Percentiles rank a stretch among this genome's conserved stretches.
These are phyloP conservation scores for Colletotrichum navitas DNA, from an alignment of 2,329 filamentous ascomycete species.

Conservation along the genomic window DNA sequence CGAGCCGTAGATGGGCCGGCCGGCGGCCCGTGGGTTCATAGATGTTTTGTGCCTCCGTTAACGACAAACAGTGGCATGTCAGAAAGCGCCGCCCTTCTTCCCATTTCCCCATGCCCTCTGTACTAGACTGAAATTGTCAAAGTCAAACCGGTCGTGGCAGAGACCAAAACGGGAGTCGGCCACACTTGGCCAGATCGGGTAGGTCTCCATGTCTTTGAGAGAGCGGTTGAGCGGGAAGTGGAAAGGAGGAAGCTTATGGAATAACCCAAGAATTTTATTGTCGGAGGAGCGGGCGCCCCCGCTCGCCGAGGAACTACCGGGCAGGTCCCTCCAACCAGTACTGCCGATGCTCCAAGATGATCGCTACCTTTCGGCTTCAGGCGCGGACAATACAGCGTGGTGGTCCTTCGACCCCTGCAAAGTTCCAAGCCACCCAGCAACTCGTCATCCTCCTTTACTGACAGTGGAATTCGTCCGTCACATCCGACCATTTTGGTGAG, in stretches of 20 bases:
- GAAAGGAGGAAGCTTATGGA: conserved; percentile 25
- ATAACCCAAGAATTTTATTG: conserved; percentile 11
- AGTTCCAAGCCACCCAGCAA: conserved; percentile 36
- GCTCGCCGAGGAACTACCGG: conserved; percentile 2
- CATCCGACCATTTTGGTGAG: conserved; percentile 5
- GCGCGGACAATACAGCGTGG: conserved; percentile 18
- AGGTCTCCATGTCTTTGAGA: conserved; percentile 20
- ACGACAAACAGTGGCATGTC: conserved; percentile 24
- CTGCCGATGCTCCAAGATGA: conserved; percentile 13
- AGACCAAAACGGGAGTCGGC: conserved; percentile 8
- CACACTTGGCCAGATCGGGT: conserved; percentile 30
- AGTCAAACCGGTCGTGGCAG: background rate
- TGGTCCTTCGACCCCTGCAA: conserved; percentile 17
- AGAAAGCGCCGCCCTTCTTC: conserved; percentile 15
- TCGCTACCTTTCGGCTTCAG: conserved; percentile 17
- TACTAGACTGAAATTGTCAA: conserved; percentile 10
- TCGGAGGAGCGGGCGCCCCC: conserved; percentile 12
- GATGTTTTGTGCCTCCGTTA: conserved; percentile 1
- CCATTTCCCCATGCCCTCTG: background rate
- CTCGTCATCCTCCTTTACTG: conserved; percentile 14
- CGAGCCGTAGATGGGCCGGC: conserved; percentile 7
- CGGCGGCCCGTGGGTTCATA: conserved; percentile 25
- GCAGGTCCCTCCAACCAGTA: conserved; percentile 6
- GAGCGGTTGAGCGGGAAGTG: conserved; percentile 28
- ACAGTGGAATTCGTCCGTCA: conserved; percentile 16